These are phyloP conservation scores for Setaria viridis DNA, from an alignment of 202 grass and related monocot species.

Conservation along the genomic window DNA sequence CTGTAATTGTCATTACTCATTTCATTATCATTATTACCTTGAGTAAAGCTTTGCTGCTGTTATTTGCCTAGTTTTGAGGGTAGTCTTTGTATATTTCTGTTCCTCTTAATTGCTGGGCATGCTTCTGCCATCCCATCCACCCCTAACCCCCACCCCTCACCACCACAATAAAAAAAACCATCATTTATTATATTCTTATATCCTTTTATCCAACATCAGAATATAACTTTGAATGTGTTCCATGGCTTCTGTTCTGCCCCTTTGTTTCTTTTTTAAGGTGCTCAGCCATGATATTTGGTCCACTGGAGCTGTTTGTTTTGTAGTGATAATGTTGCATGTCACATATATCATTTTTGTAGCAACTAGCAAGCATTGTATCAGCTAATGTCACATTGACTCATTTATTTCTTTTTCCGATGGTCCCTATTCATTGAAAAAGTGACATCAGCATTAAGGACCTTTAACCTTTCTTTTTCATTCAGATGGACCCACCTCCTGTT, in stretches of 20 bases:
- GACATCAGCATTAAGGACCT: slow-evolving; percentile 1
- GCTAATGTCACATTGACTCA: background rate
- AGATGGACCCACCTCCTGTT: slow-evolving; percentile 77
- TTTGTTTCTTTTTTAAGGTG: background rate
- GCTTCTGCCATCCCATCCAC: background rate
- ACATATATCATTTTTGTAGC: background rate
- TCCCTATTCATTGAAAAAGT: slow-evolving; percentile 3
- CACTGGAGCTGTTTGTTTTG: slow-evolving; percentile 11
- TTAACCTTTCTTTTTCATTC: slow-evolving; percentile 45
- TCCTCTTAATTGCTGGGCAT: background rate
- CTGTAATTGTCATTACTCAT: background rate
- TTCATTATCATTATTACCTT: background rate
- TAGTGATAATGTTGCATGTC: background rate
- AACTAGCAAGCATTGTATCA: slow-evolving; percentile 2
- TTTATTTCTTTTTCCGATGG: slow-evolving; percentile 28
- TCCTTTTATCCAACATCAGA: slow-evolving; percentile 3
- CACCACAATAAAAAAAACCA: background rate
- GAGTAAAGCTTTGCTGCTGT: background rate
- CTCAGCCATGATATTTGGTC: background rate
- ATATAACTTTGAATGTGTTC: slow-evolving; percentile 7
- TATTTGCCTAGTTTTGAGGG: background rate
- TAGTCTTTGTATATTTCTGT: background rate
- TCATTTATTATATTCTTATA: background rate
- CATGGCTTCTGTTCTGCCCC: background rate
- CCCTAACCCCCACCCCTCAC: too few species aligned